These are phyloP conservation scores for Neofusicoccum umdonicola DNA, from an alignment of 2,329 filamentous ascomycete genomes.

Conservation along the genomic window DNA sequence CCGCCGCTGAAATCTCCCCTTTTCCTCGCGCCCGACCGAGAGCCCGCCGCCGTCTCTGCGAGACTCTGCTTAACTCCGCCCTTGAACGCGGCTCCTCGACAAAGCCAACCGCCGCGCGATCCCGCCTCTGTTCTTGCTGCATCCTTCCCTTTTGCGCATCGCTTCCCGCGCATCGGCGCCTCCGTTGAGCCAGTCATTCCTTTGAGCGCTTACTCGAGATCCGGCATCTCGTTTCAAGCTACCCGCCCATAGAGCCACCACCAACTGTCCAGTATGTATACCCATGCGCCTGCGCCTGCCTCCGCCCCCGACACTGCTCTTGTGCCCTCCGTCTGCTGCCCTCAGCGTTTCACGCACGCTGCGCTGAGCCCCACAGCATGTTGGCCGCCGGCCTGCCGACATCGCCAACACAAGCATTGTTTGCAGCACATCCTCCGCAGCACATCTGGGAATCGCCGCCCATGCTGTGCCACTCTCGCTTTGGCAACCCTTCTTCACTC, in stretches of 20 bases:
- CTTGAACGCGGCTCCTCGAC: slow-evolving; percentile 1
- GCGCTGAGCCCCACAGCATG: slow-evolving; percentile 16
- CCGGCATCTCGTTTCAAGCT: slow-evolving; percentile 42
- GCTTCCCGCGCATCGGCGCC: slow-evolving; percentile 21
- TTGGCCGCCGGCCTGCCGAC: slow-evolving; percentile 9
- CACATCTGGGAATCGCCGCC: background rate
- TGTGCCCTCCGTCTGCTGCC: slow-evolving; percentile 5
- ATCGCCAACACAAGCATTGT: slow-evolving; percentile 11
- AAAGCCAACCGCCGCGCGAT: background rate
- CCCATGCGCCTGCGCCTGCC: slow-evolving; percentile 12
- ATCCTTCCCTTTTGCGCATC: slow-evolving; percentile 25
- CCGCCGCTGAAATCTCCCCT: slow-evolving; percentile 12
- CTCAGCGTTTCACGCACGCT: slow-evolving; percentile 14
- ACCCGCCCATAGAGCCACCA: slow-evolving; percentile 24
- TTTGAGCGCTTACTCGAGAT: slow-evolving; percentile 41
- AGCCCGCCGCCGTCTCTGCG: slow-evolving; percentile 19
- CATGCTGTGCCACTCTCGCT: background rate
- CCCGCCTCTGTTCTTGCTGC: slow-evolving; percentile 3
- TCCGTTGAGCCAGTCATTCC: slow-evolving; percentile 32
- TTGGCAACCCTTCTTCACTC: slow-evolving; percentile 10
- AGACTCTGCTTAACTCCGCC: slow-evolving; percentile 19
- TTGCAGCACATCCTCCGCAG: slow-evolving; percentile 13
- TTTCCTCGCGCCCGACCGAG: slow-evolving; percentile 6
- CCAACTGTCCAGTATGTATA: slow-evolving; percentile 31
- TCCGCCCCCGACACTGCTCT: background rate